A percentile compares a stretch with the other conserved stretches of the same genome.
phyloP scores from a whole-genome alignment of 176 grass and related monocot genomes.

The Chloris gayana region DNA sequence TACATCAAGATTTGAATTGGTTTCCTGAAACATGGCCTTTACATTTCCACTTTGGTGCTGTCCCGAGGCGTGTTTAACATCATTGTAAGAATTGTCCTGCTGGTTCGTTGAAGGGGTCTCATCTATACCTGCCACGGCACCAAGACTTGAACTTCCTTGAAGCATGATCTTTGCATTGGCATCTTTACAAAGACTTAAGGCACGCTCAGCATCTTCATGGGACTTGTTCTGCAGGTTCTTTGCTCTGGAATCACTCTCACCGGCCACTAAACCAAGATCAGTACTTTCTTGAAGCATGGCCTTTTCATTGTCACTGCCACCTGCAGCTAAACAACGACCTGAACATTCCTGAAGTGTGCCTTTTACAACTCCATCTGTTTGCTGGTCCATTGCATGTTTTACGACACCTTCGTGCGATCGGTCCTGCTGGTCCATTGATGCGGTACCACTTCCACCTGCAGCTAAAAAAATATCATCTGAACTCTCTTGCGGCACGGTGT shows the following conservation, averaged over 20 bases:
- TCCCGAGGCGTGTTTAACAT: neutral
- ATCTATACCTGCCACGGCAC: neutral
- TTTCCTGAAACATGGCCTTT: neutral
- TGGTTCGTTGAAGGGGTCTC: neutral
- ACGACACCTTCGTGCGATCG: neutral
- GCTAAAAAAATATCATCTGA: neutral
- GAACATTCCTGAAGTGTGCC: neutral
- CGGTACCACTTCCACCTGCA: neutral
- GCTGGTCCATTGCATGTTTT: neutral
- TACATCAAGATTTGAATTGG: neutral
- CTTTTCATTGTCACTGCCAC: neutral
- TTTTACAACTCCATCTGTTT: neutral
- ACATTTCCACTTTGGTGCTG: neutral
- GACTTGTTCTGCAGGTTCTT: neutral
- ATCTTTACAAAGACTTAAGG: neutral
- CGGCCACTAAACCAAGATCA: neutral
- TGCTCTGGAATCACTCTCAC: neutral
- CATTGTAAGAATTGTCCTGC: neutral
- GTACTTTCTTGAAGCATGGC: constrained; percentile 11
- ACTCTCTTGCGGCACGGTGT: neutral
- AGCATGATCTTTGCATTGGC: neutral
- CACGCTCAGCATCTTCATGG: neutral
- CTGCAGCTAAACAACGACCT: neutral
- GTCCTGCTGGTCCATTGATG: neutral
- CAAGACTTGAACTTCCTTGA: neutral